Base-by-base conservation (phyloP, 495 filamentous ascomycete genomes). In the Saxophila tyrrhenica region DNA sequence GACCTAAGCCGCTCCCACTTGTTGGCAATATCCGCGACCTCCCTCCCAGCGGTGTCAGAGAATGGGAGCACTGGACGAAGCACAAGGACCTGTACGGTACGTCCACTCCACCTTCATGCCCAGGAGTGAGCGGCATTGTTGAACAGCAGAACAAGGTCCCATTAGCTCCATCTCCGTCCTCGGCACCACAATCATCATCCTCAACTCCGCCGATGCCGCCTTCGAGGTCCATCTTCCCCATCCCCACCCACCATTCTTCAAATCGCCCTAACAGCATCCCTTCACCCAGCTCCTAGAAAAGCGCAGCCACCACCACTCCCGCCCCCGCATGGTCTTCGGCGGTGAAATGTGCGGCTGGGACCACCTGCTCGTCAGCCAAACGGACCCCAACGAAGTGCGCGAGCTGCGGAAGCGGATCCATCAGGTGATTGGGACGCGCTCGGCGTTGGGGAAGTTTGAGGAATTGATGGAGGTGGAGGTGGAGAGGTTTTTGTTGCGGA, bases 61-160 rank as follows among this genome's bases (percentile, higher is more conserved):
- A 78, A 55, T 69, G 64, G 52, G 51, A 68, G 20, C 74, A 78
- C 55, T 78, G 75, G 75, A 50, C 74, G 0, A 67, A 73, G 50
- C 74, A 76, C 55, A 78, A 77, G 49, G 70, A 75, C 29, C 49
- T 67, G 11, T 78, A 78, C 54, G 74, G 77, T 8, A 73, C 75
- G 0, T 71, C n/a, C n/a, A n/a, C n/a, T n/a, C n/a, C n/a, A n/a
- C n/a, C n/a, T n/a, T n/a, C n/a, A n/a, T n/a, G n/a, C n/a, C n/a
- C n/a, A n/a, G n/a, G n/a, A n/a, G n/a, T n/a, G n/a, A n/a, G n/a
- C n/a, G n/a, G n/a, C n/a, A n/a, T n/a, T n/a, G n/a, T n/a, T n/a
- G n/a, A n/a, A n/a, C n/a, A n/a, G n/a, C n/a, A n/a, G n/a, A n/a
- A n/a, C n/a, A 5, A 35, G 29, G 29, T 35, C 29, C 29, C 29